These are phyloP conservation scores for Eucalyptus viminalis DNA, from an alignment of 345 rosid species.

Conservation along the genomic window DNA sequence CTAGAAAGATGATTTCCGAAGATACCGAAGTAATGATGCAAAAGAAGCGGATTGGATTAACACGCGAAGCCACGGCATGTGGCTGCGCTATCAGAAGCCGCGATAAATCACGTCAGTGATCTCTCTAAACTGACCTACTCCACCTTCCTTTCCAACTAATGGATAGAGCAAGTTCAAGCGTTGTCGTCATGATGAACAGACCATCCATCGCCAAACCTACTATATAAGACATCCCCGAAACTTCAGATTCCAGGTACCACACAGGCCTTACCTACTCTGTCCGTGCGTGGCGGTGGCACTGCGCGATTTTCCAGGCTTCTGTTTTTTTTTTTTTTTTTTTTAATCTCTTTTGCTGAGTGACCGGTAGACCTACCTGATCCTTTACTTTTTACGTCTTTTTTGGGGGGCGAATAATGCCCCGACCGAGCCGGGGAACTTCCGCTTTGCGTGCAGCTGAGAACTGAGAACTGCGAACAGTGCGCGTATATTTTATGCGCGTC, in stretches of 20 bases:
- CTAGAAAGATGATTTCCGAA: background rate
- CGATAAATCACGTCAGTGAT: background rate
- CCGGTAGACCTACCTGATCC: background rate
- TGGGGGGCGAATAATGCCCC: background rate
- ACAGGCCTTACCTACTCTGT: background rate
- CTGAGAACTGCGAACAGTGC: background rate
- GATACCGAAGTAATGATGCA: background rate
- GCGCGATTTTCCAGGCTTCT: background rate
- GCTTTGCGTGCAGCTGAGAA: background rate
- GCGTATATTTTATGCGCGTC: background rate
- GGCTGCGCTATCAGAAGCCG: background rate
- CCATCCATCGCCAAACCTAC: background rate
- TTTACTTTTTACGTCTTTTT: background rate
- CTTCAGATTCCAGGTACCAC: background rate
- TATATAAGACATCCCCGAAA: background rate
- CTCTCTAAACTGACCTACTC: background rate
- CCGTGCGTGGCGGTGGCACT: background rate
- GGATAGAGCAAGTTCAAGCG: background rate
- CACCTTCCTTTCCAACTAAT: background rate
- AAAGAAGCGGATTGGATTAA: background rate
- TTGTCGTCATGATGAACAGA: background rate
- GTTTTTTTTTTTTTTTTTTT: background rate
- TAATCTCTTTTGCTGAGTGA: background rate
- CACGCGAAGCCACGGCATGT: fast-evolving
- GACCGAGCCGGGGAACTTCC: background rate